Conservation (phyloP, 495 filamentous ascomycete genomes). For the Lepraria neglecta region DNA sequence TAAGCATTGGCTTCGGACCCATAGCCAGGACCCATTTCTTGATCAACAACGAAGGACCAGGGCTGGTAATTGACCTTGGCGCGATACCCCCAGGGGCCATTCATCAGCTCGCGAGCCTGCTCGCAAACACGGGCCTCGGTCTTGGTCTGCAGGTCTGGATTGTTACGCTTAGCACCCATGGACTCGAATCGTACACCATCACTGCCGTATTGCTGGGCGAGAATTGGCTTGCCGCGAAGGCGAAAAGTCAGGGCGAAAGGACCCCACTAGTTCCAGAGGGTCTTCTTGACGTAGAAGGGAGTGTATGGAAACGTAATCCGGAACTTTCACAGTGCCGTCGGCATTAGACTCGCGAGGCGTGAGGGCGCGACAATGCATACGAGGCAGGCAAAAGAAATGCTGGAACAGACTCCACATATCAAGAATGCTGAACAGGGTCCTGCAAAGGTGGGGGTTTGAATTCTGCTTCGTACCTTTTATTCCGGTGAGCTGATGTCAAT, state of each 20-base stretch:
- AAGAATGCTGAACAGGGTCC: constrained; percentile 13
- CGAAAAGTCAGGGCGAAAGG: constrained; percentile 18
- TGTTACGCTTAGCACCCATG: constrained; percentile 22
- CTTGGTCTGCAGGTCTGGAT: not conserved
- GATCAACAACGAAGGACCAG: constrained; percentile 13
- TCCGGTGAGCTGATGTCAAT: not conserved
- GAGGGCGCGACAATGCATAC: constrained; percentile 12
- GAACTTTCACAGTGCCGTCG: constrained; percentile 20
- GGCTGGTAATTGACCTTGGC: constrained; percentile 20
- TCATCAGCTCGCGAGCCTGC: constrained; percentile 14
- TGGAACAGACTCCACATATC: constrained; percentile 15
- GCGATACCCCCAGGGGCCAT: constrained; percentile 17
- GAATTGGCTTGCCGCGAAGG: constrained; percentile 17
- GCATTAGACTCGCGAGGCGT: constrained; percentile 17
- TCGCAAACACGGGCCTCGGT: constrained; percentile 19
- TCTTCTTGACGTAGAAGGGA: constrained; percentile 24
- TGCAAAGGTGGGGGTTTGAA: constrained; percentile 12
- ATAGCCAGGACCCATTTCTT: constrained; percentile 18
- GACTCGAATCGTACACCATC: constrained; percentile 20
- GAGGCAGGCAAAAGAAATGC: constrained; percentile 21
- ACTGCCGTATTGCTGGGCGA: constrained; percentile 8
- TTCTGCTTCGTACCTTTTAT: constrained; percentile 12
- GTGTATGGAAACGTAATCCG: constrained; percentile 14
- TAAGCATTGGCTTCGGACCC: constrained; percentile 19
- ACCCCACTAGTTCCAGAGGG: constrained; percentile 22